Evolutionary conservation across 2,329 filamentous ascomycete species (phyloP), one percentile per base, ranked within the genome.

Genomic region (Calonectria leucothoes): DNA sequence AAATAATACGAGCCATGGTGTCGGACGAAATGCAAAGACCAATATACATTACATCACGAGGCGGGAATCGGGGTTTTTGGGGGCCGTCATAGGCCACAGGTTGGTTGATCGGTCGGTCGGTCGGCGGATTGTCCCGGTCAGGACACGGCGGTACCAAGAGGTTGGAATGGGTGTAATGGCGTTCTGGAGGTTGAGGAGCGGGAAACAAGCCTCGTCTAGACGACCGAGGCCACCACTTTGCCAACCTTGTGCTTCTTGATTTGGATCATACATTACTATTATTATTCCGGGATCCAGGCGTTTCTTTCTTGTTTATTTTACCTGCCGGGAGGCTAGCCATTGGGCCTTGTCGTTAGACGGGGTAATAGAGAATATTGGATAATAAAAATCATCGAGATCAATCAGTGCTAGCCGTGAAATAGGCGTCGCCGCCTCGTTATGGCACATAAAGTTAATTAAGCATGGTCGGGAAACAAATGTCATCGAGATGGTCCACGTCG

Each of bases 151-250:
- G 33, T 59, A 69, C 49, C 25, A 65, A 65, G 37, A 37, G 35
- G 37, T n/a, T 23, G 49, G 51, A 72, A 57, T 17, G 51, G 61
- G 27, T 48, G 55, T 49, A 74, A 78, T 65, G 78, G 78, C 76
- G 76, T 80, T 80, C 45, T 69, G 77, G 77, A 29, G 77, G 70
- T 63, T 45, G 51, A 66, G 48, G 55, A 63, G 66, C 55, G 67
- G 48, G 75, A 69, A 57, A 63, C 66, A 31, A 55, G 68, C 51
- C 70, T 64, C 71, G 70, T 73, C 66, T 69, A 66, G 70, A 35
- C 42, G 65, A 74, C 65, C 70, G 75, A 67, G 71, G 48, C 66
- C 63, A 33, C 65, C 48, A 63, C 48, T 59, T 66, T 71, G 63
- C 77, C 72, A 77, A 77, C 73, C 72, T 37, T 42, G n/a, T n/a